phyloP scores from a whole-genome alignment of 2,329 filamentous ascomycete genomes.

The Phaeophleospora eucalypticola region DNA sequence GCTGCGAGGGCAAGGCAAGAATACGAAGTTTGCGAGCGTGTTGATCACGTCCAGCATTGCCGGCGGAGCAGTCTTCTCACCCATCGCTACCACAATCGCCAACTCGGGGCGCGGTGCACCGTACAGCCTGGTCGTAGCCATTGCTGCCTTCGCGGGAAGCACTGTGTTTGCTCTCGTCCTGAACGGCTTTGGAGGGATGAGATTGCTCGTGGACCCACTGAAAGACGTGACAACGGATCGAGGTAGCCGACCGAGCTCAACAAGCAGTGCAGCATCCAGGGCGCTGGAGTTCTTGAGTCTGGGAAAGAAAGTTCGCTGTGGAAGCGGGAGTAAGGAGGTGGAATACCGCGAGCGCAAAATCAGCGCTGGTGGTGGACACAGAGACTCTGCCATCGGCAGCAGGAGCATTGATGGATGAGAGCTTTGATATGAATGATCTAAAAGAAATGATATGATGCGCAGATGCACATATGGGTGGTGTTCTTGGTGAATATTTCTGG shows the following conservation, averaged over 20 bases:
- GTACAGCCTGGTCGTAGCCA: slow-evolving; percentile 52
- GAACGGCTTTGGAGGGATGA: slow-evolving; percentile 45
- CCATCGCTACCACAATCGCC: slow-evolving; percentile 47
- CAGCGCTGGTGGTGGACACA: background rate
- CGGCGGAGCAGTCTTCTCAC: slow-evolving; percentile 53
- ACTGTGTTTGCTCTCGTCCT: slow-evolving; percentile 53
- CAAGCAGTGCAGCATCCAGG: slow-evolving; percentile 28
- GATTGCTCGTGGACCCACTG: slow-evolving; percentile 44
- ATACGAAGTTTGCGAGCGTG: slow-evolving; percentile 55
- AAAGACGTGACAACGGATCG: slow-evolving; percentile 16
- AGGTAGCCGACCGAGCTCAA: slow-evolving; percentile 21
- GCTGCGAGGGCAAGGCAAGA: slow-evolving; percentile 54
- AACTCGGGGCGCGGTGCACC: slow-evolving; percentile 39
- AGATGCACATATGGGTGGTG: no score
- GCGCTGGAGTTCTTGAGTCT: slow-evolving; percentile 32
- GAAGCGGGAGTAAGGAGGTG: slow-evolving; percentile 14
- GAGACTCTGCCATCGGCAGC: background rate
- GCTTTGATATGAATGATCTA: background rate
- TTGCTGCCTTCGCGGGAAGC: slow-evolving; percentile 50
- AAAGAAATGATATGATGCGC: background rate
- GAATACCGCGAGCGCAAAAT: slow-evolving; percentile 26
- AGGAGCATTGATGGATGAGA: background rate
- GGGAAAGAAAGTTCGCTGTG: slow-evolving; percentile 21
- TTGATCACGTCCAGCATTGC: slow-evolving; percentile 52
- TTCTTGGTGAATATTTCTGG: no score